Base-by-base conservation (phyloP, 352 stramenopile species). In the Globisporangium nunn region DNA sequence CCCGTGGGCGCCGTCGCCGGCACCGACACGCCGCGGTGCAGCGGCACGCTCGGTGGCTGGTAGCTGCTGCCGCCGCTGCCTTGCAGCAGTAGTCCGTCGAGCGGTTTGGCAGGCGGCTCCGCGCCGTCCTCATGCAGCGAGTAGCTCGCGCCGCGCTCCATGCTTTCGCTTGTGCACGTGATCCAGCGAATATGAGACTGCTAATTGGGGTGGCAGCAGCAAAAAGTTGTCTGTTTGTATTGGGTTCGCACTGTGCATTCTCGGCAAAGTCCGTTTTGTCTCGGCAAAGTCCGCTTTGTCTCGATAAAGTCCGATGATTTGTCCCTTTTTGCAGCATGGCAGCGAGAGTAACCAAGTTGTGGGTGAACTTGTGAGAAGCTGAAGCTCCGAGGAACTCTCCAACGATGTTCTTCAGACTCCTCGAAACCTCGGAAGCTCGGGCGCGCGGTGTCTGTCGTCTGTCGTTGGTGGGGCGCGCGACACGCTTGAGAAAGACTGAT, bases 71-170 rank as follows among this genome's bases (percentile, higher is more conserved):
- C 29, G 53, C 56, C 72, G 28, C 51, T 45, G n/a, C 56, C 40
- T 5, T 61, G 45, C 28, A 53, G 57, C 17, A 62, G 59, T 8
- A 48, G 35, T 10, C 35, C 48, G 18, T 63, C 57, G 56, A 59
- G 31, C 43, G 29, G 14, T 23, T 68, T 70, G 14, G 60, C 12
- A 11, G 30, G 30, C 6, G 29, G 48, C n/a, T 56, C 47, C 30
- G 78, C 67, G 31, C 23, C 14, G 33, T 63, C 57, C 35, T 83
- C 69, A 44, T 84, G 74, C 61, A 81, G 64, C 37, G 74, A 70
- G 58, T 81, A 81, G 50, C 59, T 84, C 3, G 69, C 62, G 10
- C 69, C 71, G 43, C 62, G 67, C 47, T 84, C 74, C 71, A 84
- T 82, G 33, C 35, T 11, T 5, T 50, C 3, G 18, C 29, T 23